phyloP scores from a whole-genome alignment of 176 grass and related monocot genomes.

The Raddia guianensis region DNA sequence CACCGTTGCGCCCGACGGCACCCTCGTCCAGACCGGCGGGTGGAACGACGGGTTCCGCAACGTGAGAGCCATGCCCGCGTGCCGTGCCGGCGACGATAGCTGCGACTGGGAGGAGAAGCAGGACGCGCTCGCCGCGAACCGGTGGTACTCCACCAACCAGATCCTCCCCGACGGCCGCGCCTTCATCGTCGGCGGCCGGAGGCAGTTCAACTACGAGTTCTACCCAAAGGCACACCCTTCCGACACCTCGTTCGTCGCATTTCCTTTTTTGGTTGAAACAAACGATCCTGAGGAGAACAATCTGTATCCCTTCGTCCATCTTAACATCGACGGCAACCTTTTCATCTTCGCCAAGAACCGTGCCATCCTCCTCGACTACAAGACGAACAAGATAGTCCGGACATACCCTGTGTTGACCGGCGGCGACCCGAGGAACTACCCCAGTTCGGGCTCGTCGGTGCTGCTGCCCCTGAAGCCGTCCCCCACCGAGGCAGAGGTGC shows the following conservation, averaged over 20 bases:
- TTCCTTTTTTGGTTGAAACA: slow-evolving; percentile 53
- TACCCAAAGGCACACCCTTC: slow-evolving; percentile 51
- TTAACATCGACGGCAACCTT: slow-evolving; percentile 84
- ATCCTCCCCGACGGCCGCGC: slow-evolving; percentile 80
- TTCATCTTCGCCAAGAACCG: slow-evolving; percentile 89
- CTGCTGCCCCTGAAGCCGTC: slow-evolving; percentile 66
- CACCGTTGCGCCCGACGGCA: slow-evolving; percentile 68
- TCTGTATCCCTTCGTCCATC: slow-evolving; percentile 79
- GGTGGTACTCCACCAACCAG: slow-evolving; percentile 86
- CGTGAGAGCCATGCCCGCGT: slow-evolving; percentile 57
- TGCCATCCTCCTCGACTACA: slow-evolving; percentile 74
- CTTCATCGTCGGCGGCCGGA: slow-evolving; percentile 65
- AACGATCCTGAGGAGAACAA: slow-evolving; percentile 79
- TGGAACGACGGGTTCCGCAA: slow-evolving; percentile 74
- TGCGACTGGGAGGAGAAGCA: slow-evolving; percentile 76
- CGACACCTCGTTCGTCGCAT: slow-evolving; percentile 28
- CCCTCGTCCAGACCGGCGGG: slow-evolving; percentile 76
- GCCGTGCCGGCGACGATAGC: background rate
- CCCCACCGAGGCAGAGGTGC: slow-evolving; percentile 68
- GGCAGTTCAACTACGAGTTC: slow-evolving; percentile 81
- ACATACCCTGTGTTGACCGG: slow-evolving; percentile 55
- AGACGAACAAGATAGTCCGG: slow-evolving; percentile 51
- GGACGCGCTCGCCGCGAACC: slow-evolving; percentile 52
- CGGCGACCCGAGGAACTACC: slow-evolving; percentile 80
- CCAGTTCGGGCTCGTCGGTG: slow-evolving; percentile 77